A percentile compares a stretch with the other conserved stretches of the same genome.
These are phyloP conservation scores for Fusarium burgessii DNA, from an alignment of 2,329 filamentous ascomycete species.

Conservation along the genomic window DNA sequence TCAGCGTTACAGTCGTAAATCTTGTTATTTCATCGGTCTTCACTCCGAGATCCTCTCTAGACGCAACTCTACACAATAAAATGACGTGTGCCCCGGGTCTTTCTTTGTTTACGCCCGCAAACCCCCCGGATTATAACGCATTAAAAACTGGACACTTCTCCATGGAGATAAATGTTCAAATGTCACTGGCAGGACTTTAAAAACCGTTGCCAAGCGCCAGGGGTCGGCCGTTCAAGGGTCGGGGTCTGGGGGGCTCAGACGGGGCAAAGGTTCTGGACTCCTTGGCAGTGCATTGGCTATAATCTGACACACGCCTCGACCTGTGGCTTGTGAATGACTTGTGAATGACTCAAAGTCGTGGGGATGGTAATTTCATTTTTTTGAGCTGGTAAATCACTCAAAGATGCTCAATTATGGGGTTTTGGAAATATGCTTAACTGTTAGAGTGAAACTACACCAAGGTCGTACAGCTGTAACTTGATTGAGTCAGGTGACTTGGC, in stretches of 20 bases:
- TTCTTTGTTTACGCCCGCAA: slow-evolving; percentile 3
- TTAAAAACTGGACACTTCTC: not conserved
- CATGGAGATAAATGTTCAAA: not conserved
- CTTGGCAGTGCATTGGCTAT: slow-evolving; percentile 20
- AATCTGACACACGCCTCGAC: not conserved
- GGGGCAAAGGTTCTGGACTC: slow-evolving; percentile 10
- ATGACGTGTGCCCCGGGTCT: slow-evolving; percentile 6
- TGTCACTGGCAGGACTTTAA: slow-evolving; percentile 1
- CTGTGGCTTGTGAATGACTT: not conserved
- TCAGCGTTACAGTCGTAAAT: not conserved
- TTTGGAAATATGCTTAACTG: not conserved
- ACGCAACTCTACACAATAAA: not conserved
- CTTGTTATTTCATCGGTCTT: not conserved
- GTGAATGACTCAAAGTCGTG: not conserved
- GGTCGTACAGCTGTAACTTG: not conserved
- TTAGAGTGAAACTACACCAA: not conserved
- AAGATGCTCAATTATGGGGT: not conserved
- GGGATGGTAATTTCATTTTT: not conserved
- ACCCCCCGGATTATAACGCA: not conserved
- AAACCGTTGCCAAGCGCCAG: slow-evolving; percentile 24
- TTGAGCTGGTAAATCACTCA: not conserved
- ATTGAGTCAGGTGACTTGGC: slow-evolving; percentile 6
- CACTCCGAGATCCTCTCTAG: not conserved
- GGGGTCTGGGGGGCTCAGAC: slow-evolving; percentile 13
- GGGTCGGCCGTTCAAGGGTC: not conserved